Evolutionary conservation across 805 yeast species (phyloP).

Genomic region (Sungouiozyma ichnusensis): DNA sequence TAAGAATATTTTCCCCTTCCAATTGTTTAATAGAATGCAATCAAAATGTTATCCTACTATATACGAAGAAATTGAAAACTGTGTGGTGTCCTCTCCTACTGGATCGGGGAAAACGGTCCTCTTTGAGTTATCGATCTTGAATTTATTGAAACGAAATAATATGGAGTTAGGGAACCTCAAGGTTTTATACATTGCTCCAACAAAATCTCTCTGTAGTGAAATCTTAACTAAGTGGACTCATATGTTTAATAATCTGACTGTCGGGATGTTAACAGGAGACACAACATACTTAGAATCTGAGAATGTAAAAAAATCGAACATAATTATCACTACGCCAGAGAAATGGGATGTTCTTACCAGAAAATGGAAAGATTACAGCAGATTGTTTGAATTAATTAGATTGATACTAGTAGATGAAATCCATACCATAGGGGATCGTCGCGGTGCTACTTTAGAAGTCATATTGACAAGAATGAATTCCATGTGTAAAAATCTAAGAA

Average conservation of each 20-base stretch:
- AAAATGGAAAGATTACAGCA: conserved; percentile 36
- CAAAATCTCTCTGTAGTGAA: conserved; percentile 47
- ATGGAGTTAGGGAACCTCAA: conserved; percentile 12
- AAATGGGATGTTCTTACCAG: conserved; percentile 52
- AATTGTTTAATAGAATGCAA: conserved; percentile 40
- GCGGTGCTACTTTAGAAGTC: conserved; percentile 42
- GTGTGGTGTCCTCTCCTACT: conserved; percentile 45
- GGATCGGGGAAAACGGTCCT: conserved; percentile 52
- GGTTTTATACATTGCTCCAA: conserved; percentile 47
- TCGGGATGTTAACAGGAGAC: conserved; percentile 47
- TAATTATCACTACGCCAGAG: conserved; percentile 52
- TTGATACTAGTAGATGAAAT: conserved; percentile 41
- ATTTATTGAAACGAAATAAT: conserved; percentile 19
- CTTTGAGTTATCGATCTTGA: conserved; percentile 42
- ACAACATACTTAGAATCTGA: conserved; percentile 37
- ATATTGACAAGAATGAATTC: conserved; percentile 39
- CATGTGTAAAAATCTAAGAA: conserved; percentile 29
- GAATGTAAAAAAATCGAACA: conserved; percentile 36
- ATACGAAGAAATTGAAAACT: conserved; percentile 31
- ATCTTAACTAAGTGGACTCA: conserved; percentile 37
- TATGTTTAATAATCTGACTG: conserved; percentile 34
- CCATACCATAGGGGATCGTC: conserved; percentile 35
- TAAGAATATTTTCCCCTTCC: conserved; percentile 15
- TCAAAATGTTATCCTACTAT: conserved; percentile 32
- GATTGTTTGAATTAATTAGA: conserved; percentile 33